phyloP scores from a whole-genome alignment of 371 early-diverging fungal species.

The Chytridiales sp. region DNA sequence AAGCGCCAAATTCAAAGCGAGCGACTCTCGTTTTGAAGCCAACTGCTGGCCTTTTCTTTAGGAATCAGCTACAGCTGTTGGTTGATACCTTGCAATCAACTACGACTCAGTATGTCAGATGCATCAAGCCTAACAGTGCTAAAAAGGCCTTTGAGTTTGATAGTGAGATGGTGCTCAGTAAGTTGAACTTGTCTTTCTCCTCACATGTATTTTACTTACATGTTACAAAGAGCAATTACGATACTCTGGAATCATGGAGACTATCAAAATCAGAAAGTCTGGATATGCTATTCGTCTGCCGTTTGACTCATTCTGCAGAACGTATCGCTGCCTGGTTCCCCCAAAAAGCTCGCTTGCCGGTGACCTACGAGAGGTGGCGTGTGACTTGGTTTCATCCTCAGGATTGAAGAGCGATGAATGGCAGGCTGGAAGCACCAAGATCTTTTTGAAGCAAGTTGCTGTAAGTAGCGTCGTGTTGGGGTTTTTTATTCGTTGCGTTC shows the following conservation, averaged over 20 bases:
- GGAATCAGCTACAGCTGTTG: constrained; percentile 37
- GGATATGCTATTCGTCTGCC: constrained; percentile 44
- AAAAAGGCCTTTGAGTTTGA: constrained; percentile 53
- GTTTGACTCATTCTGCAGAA: constrained; percentile 32
- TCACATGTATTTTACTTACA: too few relatives aligned
- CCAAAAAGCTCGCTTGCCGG: constrained; percentile 12
- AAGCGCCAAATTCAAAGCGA: constrained; percentile 13
- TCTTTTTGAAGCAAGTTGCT: constrained; percentile 40
- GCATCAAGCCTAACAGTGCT: constrained; percentile 68
- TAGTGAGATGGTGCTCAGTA: constrained; percentile 49
- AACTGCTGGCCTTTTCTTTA: constrained; percentile 43
- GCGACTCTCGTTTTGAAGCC: constrained; percentile 36
- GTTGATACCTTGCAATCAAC: constrained; percentile 44
- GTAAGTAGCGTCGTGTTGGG: constrained; percentile 19
- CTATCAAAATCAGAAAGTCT: constrained; percentile 61
- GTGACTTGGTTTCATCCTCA: constrained; percentile 13
- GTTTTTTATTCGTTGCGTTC: background rate
- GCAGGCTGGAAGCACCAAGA: constrained; percentile 47
- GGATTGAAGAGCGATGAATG: constrained; percentile 26
- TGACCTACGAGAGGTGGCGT: background rate
- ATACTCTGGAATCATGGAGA: constrained; percentile 73
- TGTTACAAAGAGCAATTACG: constrained; percentile 55
- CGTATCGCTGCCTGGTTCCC: too few relatives aligned
- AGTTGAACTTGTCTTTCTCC: constrained; percentile 5
- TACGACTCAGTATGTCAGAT: constrained; percentile 60